Conservation (phyloP, 2,329 filamentous ascomycete genomes). For the Pochonia chlamydosporia region DNA sequence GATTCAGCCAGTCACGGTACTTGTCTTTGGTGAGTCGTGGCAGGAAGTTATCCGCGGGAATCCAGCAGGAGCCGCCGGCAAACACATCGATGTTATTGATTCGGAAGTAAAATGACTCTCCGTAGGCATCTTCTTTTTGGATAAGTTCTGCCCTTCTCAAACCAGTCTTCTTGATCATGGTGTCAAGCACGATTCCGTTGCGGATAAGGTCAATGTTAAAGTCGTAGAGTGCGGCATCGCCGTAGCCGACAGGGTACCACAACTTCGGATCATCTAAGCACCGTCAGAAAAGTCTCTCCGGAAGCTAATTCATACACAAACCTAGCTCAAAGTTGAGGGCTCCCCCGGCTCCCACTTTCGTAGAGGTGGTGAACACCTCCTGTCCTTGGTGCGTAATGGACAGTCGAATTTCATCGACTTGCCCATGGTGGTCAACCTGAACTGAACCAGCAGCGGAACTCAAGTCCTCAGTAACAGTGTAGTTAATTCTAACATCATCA, state of each 20-base stretch:
- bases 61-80: neutral
- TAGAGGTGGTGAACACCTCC: too few species aligned
- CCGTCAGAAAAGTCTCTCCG: too few species aligned
- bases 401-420: too few species aligned
- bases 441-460: too few species aligned
- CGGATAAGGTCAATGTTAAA: neutral
- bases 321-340: too few species aligned
- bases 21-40: neutral
- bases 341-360: too few species aligned
- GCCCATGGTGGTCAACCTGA: too few species aligned
- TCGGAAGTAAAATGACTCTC: neutral
- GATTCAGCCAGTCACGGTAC: too few species aligned
- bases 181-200: neutral
- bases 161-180: neutral
- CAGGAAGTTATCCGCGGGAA: neutral
- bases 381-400: too few species aligned
- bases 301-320: too few species aligned
- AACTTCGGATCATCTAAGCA: conserved; percentile 7
- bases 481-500: conserved; percentile 35
- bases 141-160: conserved; percentile 4
- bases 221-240: conserved; percentile 8
- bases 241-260: conserved; percentile 10
- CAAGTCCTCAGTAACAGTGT: conserved; percentile 1
- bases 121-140: neutral
- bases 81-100: neutral